These are phyloP conservation scores for Lindgomyces ingoldianus DNA, from an alignment of 495 filamentous ascomycete species.

Conservation along the genomic window DNA sequence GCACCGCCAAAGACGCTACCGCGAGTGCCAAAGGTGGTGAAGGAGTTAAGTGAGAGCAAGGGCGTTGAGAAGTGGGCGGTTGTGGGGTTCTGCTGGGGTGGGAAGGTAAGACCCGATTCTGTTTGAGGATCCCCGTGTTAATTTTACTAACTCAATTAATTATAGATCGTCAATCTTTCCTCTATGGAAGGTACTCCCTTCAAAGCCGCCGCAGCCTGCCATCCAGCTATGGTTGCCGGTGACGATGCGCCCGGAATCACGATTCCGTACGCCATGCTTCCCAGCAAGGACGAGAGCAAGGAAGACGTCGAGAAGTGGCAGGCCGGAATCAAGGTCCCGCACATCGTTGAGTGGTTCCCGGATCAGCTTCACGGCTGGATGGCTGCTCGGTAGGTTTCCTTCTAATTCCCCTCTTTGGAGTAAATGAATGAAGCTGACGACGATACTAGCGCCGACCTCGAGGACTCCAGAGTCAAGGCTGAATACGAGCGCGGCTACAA, in stretches of 20 bases:
- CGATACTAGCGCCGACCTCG: slow-evolving; percentile 57
- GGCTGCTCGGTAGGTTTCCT: slow-evolving; percentile 57
- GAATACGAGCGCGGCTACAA: slow-evolving; percentile 83
- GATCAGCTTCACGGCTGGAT: slow-evolving; percentile 92
- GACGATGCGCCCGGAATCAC: slow-evolving; percentile 37
- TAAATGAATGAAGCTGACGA: too few relatives aligned
- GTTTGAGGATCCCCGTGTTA: background rate
- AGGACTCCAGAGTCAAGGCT: slow-evolving; percentile 63
- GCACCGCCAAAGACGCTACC: slow-evolving; percentile 62
- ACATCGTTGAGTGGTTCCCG: slow-evolving; percentile 76
- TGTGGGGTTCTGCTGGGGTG: slow-evolving; percentile 93
- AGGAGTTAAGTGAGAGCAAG: slow-evolving; percentile 57
- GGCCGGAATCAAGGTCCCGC: slow-evolving; percentile 62
- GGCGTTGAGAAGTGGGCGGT: slow-evolving; percentile 77
- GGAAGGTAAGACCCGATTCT: slow-evolving; percentile 26
- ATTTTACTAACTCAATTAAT: background rate
- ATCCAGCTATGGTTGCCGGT: slow-evolving; percentile 85
- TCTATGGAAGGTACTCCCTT: slow-evolving; percentile 62
- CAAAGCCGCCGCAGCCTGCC: slow-evolving; percentile 66
- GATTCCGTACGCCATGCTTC: slow-evolving; percentile 46
- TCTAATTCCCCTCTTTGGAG: background rate
- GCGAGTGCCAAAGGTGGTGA: slow-evolving; percentile 64
- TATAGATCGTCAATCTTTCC: slow-evolving; percentile 61
- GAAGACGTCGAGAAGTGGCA: slow-evolving; percentile 73
- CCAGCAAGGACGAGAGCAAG: slow-evolving; percentile 53